phyloP scores from a whole-genome alignment of 2,329 filamentous ascomycete species.

The Hansfordia pulvinata region DNA sequence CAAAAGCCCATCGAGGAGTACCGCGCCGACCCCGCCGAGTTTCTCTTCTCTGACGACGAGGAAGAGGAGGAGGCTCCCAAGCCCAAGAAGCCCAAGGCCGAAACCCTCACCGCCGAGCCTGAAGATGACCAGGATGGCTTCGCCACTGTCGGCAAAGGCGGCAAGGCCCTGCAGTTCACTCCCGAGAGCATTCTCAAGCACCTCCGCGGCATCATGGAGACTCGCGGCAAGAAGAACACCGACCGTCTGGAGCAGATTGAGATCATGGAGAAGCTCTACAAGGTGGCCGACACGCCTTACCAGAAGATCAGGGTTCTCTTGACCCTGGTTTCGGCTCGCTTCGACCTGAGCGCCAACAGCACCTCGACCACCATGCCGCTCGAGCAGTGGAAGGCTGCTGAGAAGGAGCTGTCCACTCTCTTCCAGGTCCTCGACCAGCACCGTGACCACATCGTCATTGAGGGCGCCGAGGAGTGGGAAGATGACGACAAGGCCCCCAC shows the following conservation, averaged over 20 bases:
- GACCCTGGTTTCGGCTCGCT: constrained; percentile 83
- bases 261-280: constrained; percentile 90
- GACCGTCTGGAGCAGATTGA: constrained; percentile 90
- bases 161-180: constrained; percentile 81
- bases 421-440: constrained; percentile 69
- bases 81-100: constrained; percentile 37
- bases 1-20: constrained; percentile 78
- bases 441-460: constrained; percentile 71
- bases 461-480: constrained; percentile 95
- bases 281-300: constrained; percentile 83
- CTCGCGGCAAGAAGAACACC: constrained; percentile 97
- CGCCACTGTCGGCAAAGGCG: constrained; percentile 75
- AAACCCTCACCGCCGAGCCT: constrained; percentile 34
- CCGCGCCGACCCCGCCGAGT: constrained; percentile 44
- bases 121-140: constrained; percentile 73
- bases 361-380: constrained; percentile 70
- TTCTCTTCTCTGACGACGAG: constrained; percentile 45
- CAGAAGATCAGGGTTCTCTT: constrained; percentile 87
- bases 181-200: constrained; percentile 98
- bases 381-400: constrained; percentile 93
- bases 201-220: constrained; percentile 82
- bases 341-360: constrained; percentile 75
- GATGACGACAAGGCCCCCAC: constrained; percentile 89
- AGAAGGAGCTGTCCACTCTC: constrained; percentile 70
- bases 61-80: constrained; percentile 50